Percentiles rank a stretch among this genome's conserved stretches.
Evolutionary conservation across 371 early-diverging fungal species (phyloP).

Genomic region (Apophysomyces elegans): DNA sequence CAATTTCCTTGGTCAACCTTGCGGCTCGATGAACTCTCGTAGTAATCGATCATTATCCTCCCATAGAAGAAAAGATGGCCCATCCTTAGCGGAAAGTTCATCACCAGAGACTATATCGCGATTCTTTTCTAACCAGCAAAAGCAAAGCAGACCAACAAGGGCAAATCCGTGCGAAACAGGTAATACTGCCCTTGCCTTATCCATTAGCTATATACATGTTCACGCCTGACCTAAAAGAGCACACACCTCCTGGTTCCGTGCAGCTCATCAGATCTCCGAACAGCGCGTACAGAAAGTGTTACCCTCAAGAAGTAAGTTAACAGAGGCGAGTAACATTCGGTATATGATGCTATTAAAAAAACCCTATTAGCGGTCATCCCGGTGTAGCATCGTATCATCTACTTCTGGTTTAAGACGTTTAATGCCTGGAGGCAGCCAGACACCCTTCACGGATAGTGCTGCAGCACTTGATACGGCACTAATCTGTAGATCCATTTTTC

Average conservation of each 20-base stretch:
- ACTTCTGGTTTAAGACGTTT: neutral
- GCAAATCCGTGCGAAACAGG: no score
- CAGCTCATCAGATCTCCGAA: no score
- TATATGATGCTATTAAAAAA: no score
- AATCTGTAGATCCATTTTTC: neutral
- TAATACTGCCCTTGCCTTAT: no score
- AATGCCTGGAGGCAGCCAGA: neutral
- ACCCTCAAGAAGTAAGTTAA: no score
- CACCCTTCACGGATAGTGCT: neutral
- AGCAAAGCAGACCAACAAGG: neutral
- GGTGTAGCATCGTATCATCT: neutral
- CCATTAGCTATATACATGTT: no score
- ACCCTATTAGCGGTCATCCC: neutral
- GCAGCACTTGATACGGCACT: neutral
- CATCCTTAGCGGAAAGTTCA: no score
- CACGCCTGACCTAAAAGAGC: no score
- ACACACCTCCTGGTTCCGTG: no score
- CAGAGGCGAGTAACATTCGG: no score
- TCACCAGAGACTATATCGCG: neutral
- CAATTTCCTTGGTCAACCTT: conserved; percentile 15
- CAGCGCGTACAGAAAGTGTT: no score
- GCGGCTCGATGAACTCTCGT: neutral
- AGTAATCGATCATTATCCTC: neutral
- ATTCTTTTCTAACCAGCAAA: neutral
- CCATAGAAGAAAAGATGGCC: neutral